Percentiles rank a stretch among this genome's conserved stretches.
phyloP scores from a whole-genome alignment of 345 rosid genomes.

The Melaleuca alternifolia region DNA sequence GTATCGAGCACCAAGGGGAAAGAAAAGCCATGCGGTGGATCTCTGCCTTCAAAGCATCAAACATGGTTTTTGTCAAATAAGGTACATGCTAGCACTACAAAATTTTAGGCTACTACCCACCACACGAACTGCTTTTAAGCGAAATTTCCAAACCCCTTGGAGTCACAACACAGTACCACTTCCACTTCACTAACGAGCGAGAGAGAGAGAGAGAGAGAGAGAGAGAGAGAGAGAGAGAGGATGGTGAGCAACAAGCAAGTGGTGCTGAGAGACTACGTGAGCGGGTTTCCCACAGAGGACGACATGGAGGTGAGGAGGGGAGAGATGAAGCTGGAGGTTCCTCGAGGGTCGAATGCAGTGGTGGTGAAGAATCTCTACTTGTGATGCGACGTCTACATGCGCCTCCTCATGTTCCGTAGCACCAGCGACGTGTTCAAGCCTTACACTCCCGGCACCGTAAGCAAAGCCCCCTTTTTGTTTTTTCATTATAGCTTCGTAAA shows the following conservation, averaged over 20 bases:
- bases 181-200: neutral
- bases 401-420: neutral
- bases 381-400: slow-evolving; percentile 11
- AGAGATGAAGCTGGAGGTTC: slow-evolving; percentile 3
- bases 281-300: slow-evolving; percentile 2
- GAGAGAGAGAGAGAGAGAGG: neutral
- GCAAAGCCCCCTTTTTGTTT: neutral
- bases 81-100: neutral
- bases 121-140: neutral
- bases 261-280: slow-evolving; percentile 3
- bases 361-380: slow-evolving; percentile 11
- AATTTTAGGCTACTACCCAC: neutral
- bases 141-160: neutral
- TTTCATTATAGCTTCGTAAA: neutral
- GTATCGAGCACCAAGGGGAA: neutral
- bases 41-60: too few relatives aligned
- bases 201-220: neutral
- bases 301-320: neutral
- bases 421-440: neutral
- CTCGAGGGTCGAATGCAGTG: neutral
- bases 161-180: neutral
- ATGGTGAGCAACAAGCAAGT: slow-evolving; percentile 14
- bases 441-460: neutral
- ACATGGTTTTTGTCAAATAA: neutral
- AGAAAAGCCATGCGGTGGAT: neutral